Evolutionary conservation across 768 basidiomycete genomes (phyloP), one percentile per base, ranked within the genome.

Genomic region (Dictyophora rubrovolvata): DNA sequence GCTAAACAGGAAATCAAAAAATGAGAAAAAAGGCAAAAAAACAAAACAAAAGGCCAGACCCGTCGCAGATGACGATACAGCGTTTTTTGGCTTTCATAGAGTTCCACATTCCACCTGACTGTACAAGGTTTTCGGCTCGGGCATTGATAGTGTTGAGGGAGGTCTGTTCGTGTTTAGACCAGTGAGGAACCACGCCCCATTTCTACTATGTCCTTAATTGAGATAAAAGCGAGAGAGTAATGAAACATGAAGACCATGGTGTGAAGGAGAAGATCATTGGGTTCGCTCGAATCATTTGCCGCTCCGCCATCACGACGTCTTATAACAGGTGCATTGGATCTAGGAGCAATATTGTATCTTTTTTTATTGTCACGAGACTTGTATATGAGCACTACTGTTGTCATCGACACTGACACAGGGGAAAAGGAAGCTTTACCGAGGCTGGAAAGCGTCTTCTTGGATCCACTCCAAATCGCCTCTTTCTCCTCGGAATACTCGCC

Each of bases 141-240:
- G 94, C 93, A 63, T 98, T 98, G 61, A 89, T 95, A 0, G 94
- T 96, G 65, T 81, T 89, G 47, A 93, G 71, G 0, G 76, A 74
- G 53, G 79, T 80, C 62, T 86, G 82, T 62, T 93, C 89, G 56
- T 79, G 74, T 67, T 89, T 90, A 67, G 77, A 81, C 85, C 86
- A 93, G 67, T 88, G 84, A 0, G 89, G 91, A 1, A 93, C 81
- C 1, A 94, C 75, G 7, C 94, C 93, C 93, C 93, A 97, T 60
- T 59, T 59, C 57, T 59, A 51, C 12, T 7, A 28, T 28, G 28
- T 28, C 28, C 28, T 28, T 28, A 7, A 28, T 2, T 14, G 4
- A 18, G 14, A 16, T n/a, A 18, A 17, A 21, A 35, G 35, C 18
- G 16, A 37, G 56, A 33, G 17, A 48, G 28, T 28, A 46, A 33